phyloP scores from a whole-genome alignment of 179 eudicot species.

The Heliamphora ciliata region DNA sequence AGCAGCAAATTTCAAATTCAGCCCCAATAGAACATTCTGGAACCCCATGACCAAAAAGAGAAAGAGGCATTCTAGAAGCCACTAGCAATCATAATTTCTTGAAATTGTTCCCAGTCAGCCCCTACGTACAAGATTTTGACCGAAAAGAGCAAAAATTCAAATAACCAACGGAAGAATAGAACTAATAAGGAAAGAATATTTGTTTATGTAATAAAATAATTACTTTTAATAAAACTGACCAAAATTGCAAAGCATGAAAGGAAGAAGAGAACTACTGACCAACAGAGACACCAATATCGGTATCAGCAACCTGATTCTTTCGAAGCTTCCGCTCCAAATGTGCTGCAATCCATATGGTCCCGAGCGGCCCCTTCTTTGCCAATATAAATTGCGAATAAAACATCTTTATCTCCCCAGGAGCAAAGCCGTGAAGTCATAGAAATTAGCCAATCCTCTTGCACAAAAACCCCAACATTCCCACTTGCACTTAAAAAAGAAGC shows the following conservation, averaged over 20 bases:
- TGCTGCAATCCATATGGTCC: conserved; percentile 99
- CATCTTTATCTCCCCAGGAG: conserved; percentile 35
- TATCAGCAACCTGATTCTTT: conserved; percentile 98
- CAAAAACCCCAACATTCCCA: conserved; percentile 1
- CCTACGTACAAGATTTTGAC: background rate
- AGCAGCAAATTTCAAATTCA: background rate
- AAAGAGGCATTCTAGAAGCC: background rate
- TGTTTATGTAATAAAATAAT: too few species aligned
- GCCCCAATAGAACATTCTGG: background rate
- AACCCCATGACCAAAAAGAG: background rate
- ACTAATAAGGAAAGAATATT: background rate
- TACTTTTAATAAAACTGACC: too few species aligned
- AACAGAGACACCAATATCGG: conserved; percentile 93
- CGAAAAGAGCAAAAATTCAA: background rate
- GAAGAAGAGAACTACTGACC: conserved; percentile 39
- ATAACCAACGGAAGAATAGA: background rate
- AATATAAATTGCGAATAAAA: conserved; percentile 95
- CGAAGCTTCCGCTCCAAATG: conserved; percentile 95
- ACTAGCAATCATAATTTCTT: background rate
- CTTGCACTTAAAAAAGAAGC: background rate
- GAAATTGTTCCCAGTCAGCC: background rate
- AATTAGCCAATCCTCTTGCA: background rate
- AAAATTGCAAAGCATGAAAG: background rate
- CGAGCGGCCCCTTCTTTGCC: conserved; percentile 95
- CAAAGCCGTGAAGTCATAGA: conserved; percentile 25